Evolutionary conservation across 2,329 filamentous ascomycete genomes (phyloP), one percentile per base, ranked within the genome.

Genomic region (Dryadomyces quercus-mongolicae): DNA sequence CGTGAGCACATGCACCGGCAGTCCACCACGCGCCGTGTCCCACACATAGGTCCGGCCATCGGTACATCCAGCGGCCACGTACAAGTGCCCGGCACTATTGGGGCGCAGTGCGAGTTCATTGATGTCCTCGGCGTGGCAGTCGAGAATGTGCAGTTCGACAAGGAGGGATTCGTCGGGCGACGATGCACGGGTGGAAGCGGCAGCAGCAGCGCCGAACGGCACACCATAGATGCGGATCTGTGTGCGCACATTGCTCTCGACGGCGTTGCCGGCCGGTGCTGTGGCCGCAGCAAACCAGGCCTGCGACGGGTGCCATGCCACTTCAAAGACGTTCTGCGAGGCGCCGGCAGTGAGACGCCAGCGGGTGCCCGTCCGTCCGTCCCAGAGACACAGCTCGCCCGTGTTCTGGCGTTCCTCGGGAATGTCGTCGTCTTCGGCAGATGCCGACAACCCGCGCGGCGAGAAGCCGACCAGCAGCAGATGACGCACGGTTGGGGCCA

Each of bases 401-500:
- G 78, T 74, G 51, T 78, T 72, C n/a, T 62, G 62, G 59, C 78
- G 76, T 21, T 81, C 76, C 43, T 76, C 73, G 0, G 81, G 81
- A 21, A 85, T 82, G 40, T 80, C 75, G 2, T 67, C 64, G 31
- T 84, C 80, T 20, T 82, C 73, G 0, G 68, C 68, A 0, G 65
- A 73, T 13, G 44, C 6, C 10, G 42, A 15, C 2, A 74, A 64
- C 55, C 76, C 76, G 16, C 81, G 71, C 1, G 81, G 81, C 5
- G 81, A 84, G 63, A 82, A 84, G 9, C 81, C 81, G 1, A 84
- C 77, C 0, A 82, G 67, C 0, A 85, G 69, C 7, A 83, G 66
- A 58, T 82, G 74, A 1, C 67, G 67, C 1, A 75, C 73, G 1
- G 59, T 63, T 0, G 63, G 57, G 1, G 71, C 67, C 2, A 70